Evolutionary conservation across 495 filamentous ascomycete species (phyloP), one percentile per base, ranked within the genome.

Genomic region (Lophium mytilinum): DNA sequence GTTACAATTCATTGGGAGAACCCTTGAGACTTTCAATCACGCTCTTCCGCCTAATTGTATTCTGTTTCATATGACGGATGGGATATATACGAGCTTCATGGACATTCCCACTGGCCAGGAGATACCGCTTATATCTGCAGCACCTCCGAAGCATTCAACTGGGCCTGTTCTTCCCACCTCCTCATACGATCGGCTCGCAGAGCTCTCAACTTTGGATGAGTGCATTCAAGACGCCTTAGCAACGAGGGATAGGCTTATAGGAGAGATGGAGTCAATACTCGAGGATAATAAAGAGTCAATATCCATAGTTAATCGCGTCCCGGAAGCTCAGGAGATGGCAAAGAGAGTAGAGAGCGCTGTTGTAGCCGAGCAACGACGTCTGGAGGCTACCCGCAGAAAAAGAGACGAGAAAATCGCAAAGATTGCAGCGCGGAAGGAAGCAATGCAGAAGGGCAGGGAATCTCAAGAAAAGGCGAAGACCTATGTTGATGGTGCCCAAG

Each of bases 181-280:
- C 5, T 91, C 90, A 1, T 98, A 96, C 71, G 93, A 94, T 65
- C 83, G 88, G 1, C 73, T 98, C 43, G 94, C 96, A 86, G 82
- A 85, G 34, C 76, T 98, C 33, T 85, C 87, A 12, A 96, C 89
- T 52, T 74, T 98, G 37, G 90, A 96, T 57, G 87, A 90, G 64
- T 95, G 90, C 56, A 87, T 97, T 36, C 88, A 95, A 69, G 93
- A 98, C 65, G 90, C 91, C 5, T 69, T 96, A 0, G 78, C 80
- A 0, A 96, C 89, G 0, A 79, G 88, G 4, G 83, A 87, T 56
- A 79, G 78, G 50, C 71, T 98, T 9, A 80, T 88, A 9, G 68
- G 78, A 9, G 89, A 96, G 58, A 95, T 97, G 58, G 87, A 83
- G 64, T 71, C 74, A 1, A 77, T 95, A 17, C 73, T 97, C 14